A percentile compares a stretch with the other conserved stretches of the same genome.
These are phyloP conservation scores for Dichomitus squalens DNA, from an alignment of 1,284 basidiomycete genomes.

Conservation along the genomic window DNA sequence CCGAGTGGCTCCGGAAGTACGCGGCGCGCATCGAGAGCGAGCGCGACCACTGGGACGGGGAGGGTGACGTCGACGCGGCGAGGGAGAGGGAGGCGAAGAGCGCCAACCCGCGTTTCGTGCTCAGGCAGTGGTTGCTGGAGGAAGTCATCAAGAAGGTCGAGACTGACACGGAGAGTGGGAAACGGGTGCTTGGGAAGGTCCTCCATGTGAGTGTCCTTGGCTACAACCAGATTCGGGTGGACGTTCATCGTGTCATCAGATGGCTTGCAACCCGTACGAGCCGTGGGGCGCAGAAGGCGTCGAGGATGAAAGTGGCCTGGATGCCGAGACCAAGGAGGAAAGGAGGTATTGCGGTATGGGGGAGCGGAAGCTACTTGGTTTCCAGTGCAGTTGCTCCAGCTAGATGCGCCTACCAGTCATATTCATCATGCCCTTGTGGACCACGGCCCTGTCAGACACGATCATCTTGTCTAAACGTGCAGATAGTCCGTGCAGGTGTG, in stretches of 20 bases:
- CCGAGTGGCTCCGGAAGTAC: slow-evolving; percentile 71
- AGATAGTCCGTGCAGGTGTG: not conserved
- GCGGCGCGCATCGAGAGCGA: slow-evolving; percentile 63
- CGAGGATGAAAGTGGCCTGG: slow-evolving; percentile 44
- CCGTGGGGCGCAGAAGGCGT: slow-evolving; percentile 74
- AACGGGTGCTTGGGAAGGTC: slow-evolving; percentile 70
- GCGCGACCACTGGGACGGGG: slow-evolving; percentile 40
- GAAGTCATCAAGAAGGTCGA: slow-evolving; percentile 82
- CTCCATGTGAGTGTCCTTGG: slow-evolving; percentile 54
- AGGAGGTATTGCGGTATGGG: slow-evolving; percentile 80
- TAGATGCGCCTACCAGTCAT: slow-evolving; percentile 36
- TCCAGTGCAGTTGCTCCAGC: slow-evolving; percentile 93
- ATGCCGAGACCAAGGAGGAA: slow-evolving; percentile 70
- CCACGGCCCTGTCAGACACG: not conserved
- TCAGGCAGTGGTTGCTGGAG: slow-evolving; percentile 93
- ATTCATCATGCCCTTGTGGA: too few relatives aligned
- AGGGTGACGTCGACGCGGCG: slow-evolving; percentile 41
- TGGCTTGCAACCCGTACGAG: slow-evolving; percentile 82
- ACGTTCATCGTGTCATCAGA: slow-evolving; percentile 45
- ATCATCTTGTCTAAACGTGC: not conserved
- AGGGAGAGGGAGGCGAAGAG: slow-evolving; percentile 48
- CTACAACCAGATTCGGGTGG: slow-evolving; percentile 15
- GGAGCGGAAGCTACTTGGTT: slow-evolving; percentile 76
- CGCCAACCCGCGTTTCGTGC: slow-evolving; percentile 85
- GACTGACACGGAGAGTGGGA: slow-evolving; percentile 57